Conservation (phyloP, 257 asterid genomes). For the Scutellaria baicalensis region DNA sequence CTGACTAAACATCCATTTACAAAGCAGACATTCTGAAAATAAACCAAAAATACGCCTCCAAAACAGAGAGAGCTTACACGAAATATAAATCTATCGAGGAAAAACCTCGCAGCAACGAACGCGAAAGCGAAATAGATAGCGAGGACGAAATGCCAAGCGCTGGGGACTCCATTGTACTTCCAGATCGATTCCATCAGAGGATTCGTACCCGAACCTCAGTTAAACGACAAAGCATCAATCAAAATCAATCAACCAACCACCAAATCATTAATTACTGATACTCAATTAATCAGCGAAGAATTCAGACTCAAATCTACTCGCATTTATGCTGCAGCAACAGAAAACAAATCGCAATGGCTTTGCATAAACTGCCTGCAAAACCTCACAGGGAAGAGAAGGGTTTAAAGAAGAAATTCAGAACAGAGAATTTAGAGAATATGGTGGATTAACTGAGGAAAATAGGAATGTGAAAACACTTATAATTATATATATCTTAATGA, state of each 20-base stretch:
- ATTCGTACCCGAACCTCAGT: constrained; percentile 9
- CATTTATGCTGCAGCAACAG: not conserved
- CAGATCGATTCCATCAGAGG: constrained; percentile 26
- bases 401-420: not conserved
- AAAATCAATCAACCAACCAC: no score
- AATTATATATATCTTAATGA: no score
- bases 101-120: constrained; percentile 39
- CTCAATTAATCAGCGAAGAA: no score
- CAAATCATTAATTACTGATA: no score
- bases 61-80: constrained; percentile 9
- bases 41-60: no score
- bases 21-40: not conserved
- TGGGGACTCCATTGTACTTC: constrained; percentile 25
- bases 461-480: not conserved
- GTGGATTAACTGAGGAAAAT: not conserved
- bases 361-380: not conserved
- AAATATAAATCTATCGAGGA: constrained; percentile 56
- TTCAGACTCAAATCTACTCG: not conserved
- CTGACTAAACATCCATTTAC: not conserved
- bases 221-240: not conserved
- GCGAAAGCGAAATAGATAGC: constrained; percentile 41
- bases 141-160: constrained; percentile 28
- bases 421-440: not conserved
- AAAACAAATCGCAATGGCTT: not conserved
- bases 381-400: not conserved